These are phyloP conservation scores for Kokia cookei DNA, from an alignment of 441 rosid genomes.

Conservation along the genomic window DNA sequence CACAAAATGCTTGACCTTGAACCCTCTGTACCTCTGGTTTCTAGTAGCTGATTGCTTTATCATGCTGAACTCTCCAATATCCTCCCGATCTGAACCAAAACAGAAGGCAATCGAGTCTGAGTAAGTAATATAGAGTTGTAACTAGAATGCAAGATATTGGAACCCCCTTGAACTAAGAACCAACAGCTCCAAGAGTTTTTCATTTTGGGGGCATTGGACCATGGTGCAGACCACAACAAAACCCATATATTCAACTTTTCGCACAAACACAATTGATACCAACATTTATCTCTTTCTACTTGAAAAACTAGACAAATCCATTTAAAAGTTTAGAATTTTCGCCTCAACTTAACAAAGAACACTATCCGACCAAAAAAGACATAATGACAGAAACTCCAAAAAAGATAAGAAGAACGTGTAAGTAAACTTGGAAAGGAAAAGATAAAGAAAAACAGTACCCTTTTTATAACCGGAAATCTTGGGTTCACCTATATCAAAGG, in stretches of 20 bases:
- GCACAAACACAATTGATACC: too few species aligned
- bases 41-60: constrained; percentile 37
- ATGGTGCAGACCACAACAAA: too few species aligned
- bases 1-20: constrained; percentile 46
- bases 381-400: not conserved
- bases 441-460: not conserved
- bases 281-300: not conserved
- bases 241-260: too few species aligned
- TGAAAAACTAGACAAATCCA: not conserved
- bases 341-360: not conserved
- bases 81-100: not conserved
- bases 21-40: constrained; percentile 42
- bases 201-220: too few species aligned
- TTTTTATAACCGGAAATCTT: not conserved
- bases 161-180: too few species aligned
- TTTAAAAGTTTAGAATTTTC: not conserved
- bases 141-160: too few species aligned
- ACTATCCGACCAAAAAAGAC: not conserved
- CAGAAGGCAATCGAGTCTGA: not conserved
- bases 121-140: too few species aligned
- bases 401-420: not conserved
- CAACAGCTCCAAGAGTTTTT: too few species aligned
- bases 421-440: not conserved
- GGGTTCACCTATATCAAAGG: not conserved
- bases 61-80: constrained; percentile 14